A percentile compares a stretch with the other conserved stretches of the same genome.
Conservation (phyloP, 139 green algal genomes). For the Chlamydomonas sp. region DNA sequence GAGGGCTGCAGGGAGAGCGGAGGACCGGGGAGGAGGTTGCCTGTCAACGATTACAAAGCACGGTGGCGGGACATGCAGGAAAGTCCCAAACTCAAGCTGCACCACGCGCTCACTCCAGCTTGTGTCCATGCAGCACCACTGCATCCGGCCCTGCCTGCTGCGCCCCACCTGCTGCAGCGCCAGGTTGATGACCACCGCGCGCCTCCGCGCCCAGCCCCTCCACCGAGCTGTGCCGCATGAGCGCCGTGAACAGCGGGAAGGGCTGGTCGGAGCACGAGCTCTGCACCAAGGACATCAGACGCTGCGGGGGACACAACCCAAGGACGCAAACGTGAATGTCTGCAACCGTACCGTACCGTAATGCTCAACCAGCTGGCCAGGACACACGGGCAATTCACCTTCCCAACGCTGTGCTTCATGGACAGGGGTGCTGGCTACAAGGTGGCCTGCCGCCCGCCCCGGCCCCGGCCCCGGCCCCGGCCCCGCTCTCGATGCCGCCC, state of each 20-base stretch:
- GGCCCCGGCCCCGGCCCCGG: no score
- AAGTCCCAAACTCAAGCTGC: no score
- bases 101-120: not conserved
- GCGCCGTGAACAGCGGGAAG: conserved; percentile 41
- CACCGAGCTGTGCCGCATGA: conserved; percentile 41
- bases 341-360: not conserved
- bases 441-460: no score
- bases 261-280: conserved; percentile 29
- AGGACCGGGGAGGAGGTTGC: not conserved
- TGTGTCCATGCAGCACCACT: not conserved
- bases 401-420: no score
- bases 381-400: no score
- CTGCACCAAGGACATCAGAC: conserved; percentile 39
- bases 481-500: no score
- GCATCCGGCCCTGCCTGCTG: not conserved
- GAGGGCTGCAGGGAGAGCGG: not conserved
- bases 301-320: not conserved
- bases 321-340: not conserved
- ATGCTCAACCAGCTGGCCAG: no score
- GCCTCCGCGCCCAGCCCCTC: conserved; percentile 2
- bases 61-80: no score
- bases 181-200: conserved; percentile 20
- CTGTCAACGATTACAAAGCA: no score
- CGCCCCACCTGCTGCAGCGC: conserved; percentile 36
- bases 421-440: no score